These are phyloP conservation scores for Aspergillus heteromorphus DNA, from an alignment of 495 filamentous ascomycete species.

Conservation along the genomic window DNA sequence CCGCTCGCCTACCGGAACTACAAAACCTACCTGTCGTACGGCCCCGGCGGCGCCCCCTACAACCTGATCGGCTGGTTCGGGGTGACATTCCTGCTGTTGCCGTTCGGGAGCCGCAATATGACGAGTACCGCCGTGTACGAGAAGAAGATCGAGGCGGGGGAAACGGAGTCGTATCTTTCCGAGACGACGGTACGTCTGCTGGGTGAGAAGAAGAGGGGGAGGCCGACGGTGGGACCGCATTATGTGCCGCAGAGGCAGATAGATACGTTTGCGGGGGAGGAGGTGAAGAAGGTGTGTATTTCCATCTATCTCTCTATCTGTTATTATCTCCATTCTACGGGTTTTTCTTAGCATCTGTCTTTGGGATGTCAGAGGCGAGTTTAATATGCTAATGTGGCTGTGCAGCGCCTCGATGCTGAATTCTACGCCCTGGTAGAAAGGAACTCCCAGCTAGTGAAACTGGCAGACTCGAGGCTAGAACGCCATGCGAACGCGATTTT, in stretches of 20 bases:
- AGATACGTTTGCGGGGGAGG: constrained; percentile 21
- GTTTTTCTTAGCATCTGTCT: too few relatives aligned
- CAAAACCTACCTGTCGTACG: constrained; percentile 26
- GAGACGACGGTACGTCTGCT: background rate
- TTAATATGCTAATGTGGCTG: background rate
- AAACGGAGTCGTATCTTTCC: constrained; percentile 8
- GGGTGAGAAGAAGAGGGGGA: constrained; percentile 6
- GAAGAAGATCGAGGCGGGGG: constrained; percentile 20
- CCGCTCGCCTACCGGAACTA: constrained; percentile 27
- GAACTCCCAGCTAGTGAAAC: constrained; percentile 30
- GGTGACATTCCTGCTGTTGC: constrained; percentile 23
- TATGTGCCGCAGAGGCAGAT: constrained; percentile 33
- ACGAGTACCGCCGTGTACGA: constrained; percentile 27
- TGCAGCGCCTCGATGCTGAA: constrained; percentile 22
- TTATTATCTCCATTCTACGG: background rate
- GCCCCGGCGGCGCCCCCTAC: constrained; percentile 28
- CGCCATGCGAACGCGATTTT: constrained; percentile 27
- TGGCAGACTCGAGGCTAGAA: constrained; percentile 23
- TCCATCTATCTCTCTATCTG: background rate
- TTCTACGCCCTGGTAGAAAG: constrained; percentile 22
- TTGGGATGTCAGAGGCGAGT: too few relatives aligned
- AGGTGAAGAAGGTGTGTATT: constrained; percentile 26
- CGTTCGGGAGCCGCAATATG: constrained; percentile 25
- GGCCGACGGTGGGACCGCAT: constrained; percentile 28
- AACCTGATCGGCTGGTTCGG: constrained; percentile 32